A percentile compares a stretch with the other conserved stretches of the same genome.
Evolutionary conservation across 345 rosid genomes (phyloP).

Genomic region (Limnanthes douglasii): DNA sequence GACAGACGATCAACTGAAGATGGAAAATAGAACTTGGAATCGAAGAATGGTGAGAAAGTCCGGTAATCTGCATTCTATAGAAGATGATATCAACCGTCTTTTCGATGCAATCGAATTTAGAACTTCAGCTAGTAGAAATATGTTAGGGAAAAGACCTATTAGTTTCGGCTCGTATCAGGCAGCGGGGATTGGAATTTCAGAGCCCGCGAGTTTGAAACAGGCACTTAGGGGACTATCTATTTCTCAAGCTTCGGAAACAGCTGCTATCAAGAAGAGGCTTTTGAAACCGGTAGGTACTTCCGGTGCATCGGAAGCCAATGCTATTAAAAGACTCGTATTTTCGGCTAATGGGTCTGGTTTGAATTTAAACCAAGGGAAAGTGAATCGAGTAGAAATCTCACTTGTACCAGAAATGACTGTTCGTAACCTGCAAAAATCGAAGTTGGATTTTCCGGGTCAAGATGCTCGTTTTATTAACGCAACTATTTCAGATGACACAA

Average conservation of each 20-base stretch:
- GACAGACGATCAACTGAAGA: constrained; percentile 20
- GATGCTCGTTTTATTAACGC: constrained; percentile 11
- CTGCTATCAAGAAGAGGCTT: constrained; percentile 66
- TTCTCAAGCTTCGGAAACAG: constrained; percentile 79
- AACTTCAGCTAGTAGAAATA: constrained; percentile 24
- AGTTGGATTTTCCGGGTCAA: constrained; percentile 13
- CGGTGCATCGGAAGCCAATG: constrained; percentile 37
- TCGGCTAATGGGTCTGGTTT: constrained; percentile 39
- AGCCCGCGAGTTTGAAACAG: constrained; percentile 65
- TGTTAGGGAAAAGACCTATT: constrained; percentile 49
- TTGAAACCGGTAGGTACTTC: constrained; percentile 32
- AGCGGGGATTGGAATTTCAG: constrained; percentile 54
- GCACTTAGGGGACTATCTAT: constrained; percentile 71
- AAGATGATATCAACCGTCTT: constrained; percentile 60
- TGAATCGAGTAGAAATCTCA: constrained; percentile 42
- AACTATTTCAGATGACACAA: constrained; percentile 5
- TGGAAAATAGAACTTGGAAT: constrained; percentile 14
- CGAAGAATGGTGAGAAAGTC: constrained; percentile 11
- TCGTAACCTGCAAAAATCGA: too few relatives aligned
- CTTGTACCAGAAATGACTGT: constrained; percentile 37
- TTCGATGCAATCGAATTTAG: constrained; percentile 43
- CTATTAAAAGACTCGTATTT: constrained; percentile 48
- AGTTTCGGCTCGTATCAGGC: constrained; percentile 43
- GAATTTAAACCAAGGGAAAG: constrained; percentile 23
- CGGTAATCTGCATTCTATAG: constrained; percentile 37